These are phyloP conservation scores for Grammothele lineata DNA, from an alignment of 768 basidiomycete species.

Conservation along the genomic window DNA sequence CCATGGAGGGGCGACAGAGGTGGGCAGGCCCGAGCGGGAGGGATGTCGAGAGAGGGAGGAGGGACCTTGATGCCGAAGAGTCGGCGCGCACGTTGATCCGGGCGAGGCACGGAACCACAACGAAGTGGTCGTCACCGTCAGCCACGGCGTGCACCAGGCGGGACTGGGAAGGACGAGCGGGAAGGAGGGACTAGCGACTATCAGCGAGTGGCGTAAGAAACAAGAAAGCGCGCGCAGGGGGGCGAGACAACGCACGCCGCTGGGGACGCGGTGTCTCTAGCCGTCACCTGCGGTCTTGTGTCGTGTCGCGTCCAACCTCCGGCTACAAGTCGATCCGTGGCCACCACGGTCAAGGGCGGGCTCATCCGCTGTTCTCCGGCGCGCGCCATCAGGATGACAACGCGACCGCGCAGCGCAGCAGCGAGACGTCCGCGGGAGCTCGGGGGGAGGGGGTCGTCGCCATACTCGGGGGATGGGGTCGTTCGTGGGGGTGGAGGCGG, in stretches of 20 bases:
- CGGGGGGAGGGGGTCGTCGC: conserved; percentile 11
- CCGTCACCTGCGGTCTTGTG: conserved; percentile 35
- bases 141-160: conserved; percentile 34
- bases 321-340: conserved; percentile 48
- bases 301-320: conserved; percentile 47
- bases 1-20: conserved; percentile 13
- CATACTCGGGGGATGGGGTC: conserved; percentile 17
- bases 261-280: conserved; percentile 53
- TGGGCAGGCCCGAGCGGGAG: conserved; percentile 13
- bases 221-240: conserved; percentile 51
- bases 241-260: conserved; percentile 50
- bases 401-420: conserved; percentile 53
- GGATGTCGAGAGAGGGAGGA: conserved; percentile 28
- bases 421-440: conserved; percentile 35
- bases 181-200: conserved; percentile 12
- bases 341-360: conserved; percentile 46
- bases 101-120: conserved; percentile 77
- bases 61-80: conserved; percentile 56
- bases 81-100: conserved; percentile 47
- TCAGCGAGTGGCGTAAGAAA: conserved; percentile 24
- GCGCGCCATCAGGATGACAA: conserved; percentile 6
- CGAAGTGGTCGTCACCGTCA: conserved; percentile 78
- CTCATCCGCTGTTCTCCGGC: conserved; percentile 13
- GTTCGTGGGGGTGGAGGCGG: conserved; percentile 9
- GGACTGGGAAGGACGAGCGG: conserved; percentile 28